Conservation (phyloP, 2,329 filamentous ascomycete genomes). For the Alternaria consortialis region DNA sequence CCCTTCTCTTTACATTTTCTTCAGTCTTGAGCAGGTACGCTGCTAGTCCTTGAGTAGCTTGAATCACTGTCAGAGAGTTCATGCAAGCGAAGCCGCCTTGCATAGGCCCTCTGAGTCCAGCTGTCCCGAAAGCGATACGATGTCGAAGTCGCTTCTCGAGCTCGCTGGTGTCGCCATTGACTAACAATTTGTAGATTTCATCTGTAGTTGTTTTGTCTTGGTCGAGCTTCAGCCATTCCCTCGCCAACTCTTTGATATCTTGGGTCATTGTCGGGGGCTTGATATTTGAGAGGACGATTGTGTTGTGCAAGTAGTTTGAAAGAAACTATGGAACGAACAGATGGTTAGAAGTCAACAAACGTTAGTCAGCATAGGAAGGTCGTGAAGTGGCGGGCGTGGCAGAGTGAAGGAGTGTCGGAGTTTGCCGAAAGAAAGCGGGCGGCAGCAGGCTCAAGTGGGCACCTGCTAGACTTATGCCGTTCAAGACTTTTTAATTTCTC, state of each 20-base stretch:
- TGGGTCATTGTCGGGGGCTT: slow-evolving; percentile 35
- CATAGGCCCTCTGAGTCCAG: slow-evolving; percentile 71
- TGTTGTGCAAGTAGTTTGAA: neutral
- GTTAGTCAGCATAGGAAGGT: slow-evolving; percentile 5
- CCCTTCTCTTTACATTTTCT: slow-evolving; percentile 53
- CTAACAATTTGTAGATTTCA: slow-evolving; percentile 64
- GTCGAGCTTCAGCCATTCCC: slow-evolving; percentile 68
- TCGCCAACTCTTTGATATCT: slow-evolving; percentile 56
- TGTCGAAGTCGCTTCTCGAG: slow-evolving; percentile 63
- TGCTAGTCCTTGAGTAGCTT: slow-evolving; percentile 72
- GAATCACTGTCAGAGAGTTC: slow-evolving; percentile 67
- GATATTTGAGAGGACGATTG: neutral
- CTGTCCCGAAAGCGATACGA: slow-evolving; percentile 69
- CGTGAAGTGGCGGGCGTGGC: neutral
- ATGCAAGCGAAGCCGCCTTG: slow-evolving; percentile 70
- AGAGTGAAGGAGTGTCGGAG: slow-evolving; percentile 36
- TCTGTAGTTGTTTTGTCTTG: slow-evolving; percentile 62
- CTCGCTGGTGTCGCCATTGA: slow-evolving; percentile 56
- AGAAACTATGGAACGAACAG: neutral
- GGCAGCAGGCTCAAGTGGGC: slow-evolving; percentile 10
- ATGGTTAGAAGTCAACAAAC: neutral
- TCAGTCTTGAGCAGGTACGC: slow-evolving; percentile 63
- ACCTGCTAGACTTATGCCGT: slow-evolving; percentile 17
- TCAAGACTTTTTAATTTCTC: neutral
- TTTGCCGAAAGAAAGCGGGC: slow-evolving; percentile 28